A percentile compares a stretch with the other conserved stretches of the same genome.
Conservation (phyloP, 1,284 basidiomycete species). For the Exsudoporus floridanus region DNA sequence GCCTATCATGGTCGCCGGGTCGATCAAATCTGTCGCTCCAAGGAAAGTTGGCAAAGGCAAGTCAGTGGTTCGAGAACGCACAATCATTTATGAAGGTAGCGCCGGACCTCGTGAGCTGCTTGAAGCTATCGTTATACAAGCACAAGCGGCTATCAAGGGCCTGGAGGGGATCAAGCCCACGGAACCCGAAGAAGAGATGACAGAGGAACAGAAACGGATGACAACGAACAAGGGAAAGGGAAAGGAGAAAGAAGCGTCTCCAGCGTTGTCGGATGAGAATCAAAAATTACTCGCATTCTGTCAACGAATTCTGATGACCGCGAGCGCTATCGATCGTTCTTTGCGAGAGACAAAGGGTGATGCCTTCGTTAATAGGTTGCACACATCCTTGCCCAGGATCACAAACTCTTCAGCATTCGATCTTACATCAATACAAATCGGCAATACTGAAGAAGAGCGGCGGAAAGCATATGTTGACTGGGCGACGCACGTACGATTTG, state of each 20-base stretch:
- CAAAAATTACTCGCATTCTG: slow-evolving; percentile 68
- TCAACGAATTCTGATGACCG: slow-evolving; percentile 75
- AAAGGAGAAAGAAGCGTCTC: slow-evolving; percentile 55
- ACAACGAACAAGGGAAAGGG: slow-evolving; percentile 55
- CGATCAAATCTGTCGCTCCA: slow-evolving; percentile 59
- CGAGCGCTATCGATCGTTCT: slow-evolving; percentile 79
- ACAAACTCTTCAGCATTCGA: slow-evolving; percentile 44
- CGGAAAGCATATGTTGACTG: slow-evolving; percentile 76
- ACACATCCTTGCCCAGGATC: slow-evolving; percentile 72
- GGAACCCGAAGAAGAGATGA: slow-evolving; percentile 59
- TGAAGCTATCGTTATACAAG: slow-evolving; percentile 87
- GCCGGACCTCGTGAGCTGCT: slow-evolving; percentile 85
- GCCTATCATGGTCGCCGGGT: slow-evolving; percentile 84
- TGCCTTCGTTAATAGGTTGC: slow-evolving; percentile 75
- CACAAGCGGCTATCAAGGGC: slow-evolving; percentile 82
- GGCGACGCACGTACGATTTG: slow-evolving; percentile 78
- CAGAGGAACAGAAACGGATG: slow-evolving; percentile 81
- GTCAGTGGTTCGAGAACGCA: slow-evolving; percentile 65
- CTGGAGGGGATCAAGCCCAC: slow-evolving; percentile 62
- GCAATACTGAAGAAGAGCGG: slow-evolving; percentile 63
- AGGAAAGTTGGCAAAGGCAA: slow-evolving; percentile 49
- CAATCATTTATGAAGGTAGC: slow-evolving; percentile 84
- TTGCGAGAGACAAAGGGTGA: slow-evolving; percentile 84
- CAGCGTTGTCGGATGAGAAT: slow-evolving; percentile 61
- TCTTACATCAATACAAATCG: slow-evolving; percentile 47